A percentile compares a stretch with the other conserved stretches of the same genome.
Evolutionary conservation across 768 basidiomycete genomes (phyloP).

Genomic region (Lactarius vividus): DNA sequence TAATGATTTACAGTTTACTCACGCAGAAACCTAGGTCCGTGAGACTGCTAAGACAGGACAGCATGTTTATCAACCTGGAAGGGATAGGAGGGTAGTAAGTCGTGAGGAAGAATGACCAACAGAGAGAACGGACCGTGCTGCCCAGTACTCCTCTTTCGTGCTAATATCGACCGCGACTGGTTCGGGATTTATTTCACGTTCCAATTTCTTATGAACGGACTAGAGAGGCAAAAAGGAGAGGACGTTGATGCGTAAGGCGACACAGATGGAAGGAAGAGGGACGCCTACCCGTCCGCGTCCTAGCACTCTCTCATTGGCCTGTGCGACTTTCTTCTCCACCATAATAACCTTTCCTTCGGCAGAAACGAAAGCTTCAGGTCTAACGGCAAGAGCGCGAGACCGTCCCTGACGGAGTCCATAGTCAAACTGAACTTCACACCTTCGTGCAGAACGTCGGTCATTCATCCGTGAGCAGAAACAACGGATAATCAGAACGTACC

Average conservation of each 20-base stretch:
- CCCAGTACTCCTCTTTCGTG: slow-evolving; percentile 75
- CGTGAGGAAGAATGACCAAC: background rate
- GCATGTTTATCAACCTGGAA: slow-evolving; percentile 68
- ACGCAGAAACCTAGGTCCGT: slow-evolving; percentile 50
- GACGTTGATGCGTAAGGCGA: background rate
- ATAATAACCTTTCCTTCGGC: slow-evolving; percentile 57
- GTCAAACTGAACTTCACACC: slow-evolving; percentile 81
- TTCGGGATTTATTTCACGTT: slow-evolving; percentile 64
- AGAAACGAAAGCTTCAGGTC: slow-evolving; percentile 58
- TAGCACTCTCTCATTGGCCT: slow-evolving; percentile 51
- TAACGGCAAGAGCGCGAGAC: slow-evolving; percentile 43
- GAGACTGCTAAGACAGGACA: slow-evolving; percentile 59
- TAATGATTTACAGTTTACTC: slow-evolving; percentile 15
- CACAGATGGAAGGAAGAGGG: background rate
- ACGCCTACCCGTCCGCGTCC: slow-evolving; percentile 53
- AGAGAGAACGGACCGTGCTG: slow-evolving; percentile 50
- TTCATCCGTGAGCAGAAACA: background rate
- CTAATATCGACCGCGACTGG: slow-evolving; percentile 50
- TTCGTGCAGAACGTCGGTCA: slow-evolving; percentile 30
- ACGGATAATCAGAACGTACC: slow-evolving; percentile 12
- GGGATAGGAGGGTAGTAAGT: background rate
- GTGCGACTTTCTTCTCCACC: slow-evolving; percentile 50
- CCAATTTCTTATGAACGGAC: slow-evolving; percentile 75
- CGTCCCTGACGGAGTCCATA: slow-evolving; percentile 66
- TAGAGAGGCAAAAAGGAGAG: slow-evolving; percentile 30